Conservation (phyloP, 306 rosid genomes). For the Arachis stenosperma region DNA sequence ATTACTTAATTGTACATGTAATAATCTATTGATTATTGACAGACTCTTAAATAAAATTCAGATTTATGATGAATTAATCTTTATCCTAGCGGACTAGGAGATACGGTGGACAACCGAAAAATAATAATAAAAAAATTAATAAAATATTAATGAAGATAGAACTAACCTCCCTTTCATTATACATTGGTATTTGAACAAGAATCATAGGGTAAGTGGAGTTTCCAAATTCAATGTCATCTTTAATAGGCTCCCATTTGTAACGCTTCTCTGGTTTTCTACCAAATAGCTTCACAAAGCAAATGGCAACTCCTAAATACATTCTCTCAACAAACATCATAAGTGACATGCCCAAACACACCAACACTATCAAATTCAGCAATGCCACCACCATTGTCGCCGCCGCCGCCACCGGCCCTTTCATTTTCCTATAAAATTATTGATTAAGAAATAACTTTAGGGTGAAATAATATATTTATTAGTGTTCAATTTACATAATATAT, state of each 20-base stretch:
- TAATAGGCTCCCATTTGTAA: constrained; percentile 78
- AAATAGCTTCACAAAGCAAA: constrained; percentile 56
- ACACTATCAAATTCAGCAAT: constrained; percentile 53
- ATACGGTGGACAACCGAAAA: too few species aligned
- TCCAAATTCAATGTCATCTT: constrained; percentile 78
- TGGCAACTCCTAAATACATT: constrained; percentile 71
- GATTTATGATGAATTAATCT: too few species aligned
- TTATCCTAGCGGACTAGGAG: too few species aligned
- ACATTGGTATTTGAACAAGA: constrained; percentile 90
- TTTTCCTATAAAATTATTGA: constrained; percentile 50
- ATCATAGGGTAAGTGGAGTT: constrained; percentile 75
- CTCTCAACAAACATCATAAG: constrained; percentile 75
- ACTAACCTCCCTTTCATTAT: constrained; percentile 84
- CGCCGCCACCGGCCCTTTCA: constrained; percentile 51
- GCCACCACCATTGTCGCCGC: constrained; percentile 55
- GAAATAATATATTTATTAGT: too few species aligned
- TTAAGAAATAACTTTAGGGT: too few species aligned
- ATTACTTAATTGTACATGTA: too few species aligned
- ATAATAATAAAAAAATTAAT: too few species aligned
- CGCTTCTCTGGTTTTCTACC: constrained; percentile 73
- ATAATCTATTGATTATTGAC: too few species aligned
- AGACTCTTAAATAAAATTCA: too few species aligned
- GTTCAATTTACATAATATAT: too few species aligned
- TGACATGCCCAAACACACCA: constrained; percentile 68
- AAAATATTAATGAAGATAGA: too few species aligned